Evolutionary conservation across 2,329 filamentous ascomycete species (phyloP), one percentile per base, ranked within the genome.

Genomic region (Arachnomyces sp.): DNA sequence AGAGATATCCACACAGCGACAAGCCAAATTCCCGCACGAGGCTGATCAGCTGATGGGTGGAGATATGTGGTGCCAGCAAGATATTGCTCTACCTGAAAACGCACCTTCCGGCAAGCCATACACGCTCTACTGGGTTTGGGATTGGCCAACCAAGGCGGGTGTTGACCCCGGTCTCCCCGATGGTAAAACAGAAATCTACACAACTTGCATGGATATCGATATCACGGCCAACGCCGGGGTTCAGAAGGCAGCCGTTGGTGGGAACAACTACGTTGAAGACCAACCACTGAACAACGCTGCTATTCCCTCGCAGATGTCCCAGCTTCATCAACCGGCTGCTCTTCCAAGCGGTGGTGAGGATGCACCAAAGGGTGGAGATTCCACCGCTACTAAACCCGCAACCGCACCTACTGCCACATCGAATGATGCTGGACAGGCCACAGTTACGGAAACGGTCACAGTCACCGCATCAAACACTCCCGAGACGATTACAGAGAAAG

Each of bases 121-220:
- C 60, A 90, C 87, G 3, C 66, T 95, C 38, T 94, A 95, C 71
- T 96, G 90, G 90, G 82, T 95, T 34, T 96, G 92, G 92, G 84
- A 94, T 62, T 98, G 88, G 86, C 82, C 83, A 2, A 81, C 77
- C 11, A 69, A 49, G n/a, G 54, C 63, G 8, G 52, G 54, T 29
- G 56, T 46, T 13, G 56, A 65, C 44, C 51, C 60, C 12, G 52
- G 46, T 7, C 49, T 63, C 15, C 61, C 62, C n/a, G 47, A 63
- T 5, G 67, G 66, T 31, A 69, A 69, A 49, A 47, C 57, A 34
- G 67, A 72, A 48, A 56, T 68, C 29, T 72, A 72, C 44, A 72
- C 69, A 2, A 68, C 66, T 11, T 72, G 69, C 46, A 69, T 72
- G 52, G 69, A 72, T 45, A 54, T 72, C 14, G 60, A 71, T 38